These are phyloP conservation scores for Gnomoniopsis sp. DNA, from an alignment of 2,329 filamentous ascomycete genomes.

Conservation along the genomic window DNA sequence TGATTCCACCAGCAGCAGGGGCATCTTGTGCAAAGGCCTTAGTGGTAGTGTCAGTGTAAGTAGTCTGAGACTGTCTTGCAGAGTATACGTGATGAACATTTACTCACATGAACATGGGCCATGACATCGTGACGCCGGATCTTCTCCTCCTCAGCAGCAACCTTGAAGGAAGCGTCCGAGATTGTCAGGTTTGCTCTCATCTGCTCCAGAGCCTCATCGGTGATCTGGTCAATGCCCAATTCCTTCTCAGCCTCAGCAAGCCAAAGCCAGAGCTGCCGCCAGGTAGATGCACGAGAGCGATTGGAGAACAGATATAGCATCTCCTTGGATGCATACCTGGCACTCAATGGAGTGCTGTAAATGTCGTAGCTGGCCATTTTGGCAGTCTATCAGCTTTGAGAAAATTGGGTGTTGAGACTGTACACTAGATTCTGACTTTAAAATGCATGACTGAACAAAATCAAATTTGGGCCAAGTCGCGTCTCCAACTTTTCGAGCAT, in stretches of 20 bases:
- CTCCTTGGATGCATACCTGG: slow-evolving; percentile 70
- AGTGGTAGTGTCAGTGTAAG: background rate
- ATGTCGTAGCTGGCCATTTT: slow-evolving; percentile 34
- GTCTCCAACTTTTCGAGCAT: background rate
- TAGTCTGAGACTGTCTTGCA: background rate
- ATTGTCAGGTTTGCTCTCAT: slow-evolving; percentile 73
- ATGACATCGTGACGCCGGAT: slow-evolving; percentile 55
- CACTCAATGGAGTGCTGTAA: slow-evolving; percentile 66
- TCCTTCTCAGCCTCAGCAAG: slow-evolving; percentile 81
- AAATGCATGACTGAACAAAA: background rate
- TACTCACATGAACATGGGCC: slow-evolving; percentile 39
- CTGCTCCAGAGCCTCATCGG: slow-evolving; percentile 69
- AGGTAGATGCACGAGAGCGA: slow-evolving; percentile 70
- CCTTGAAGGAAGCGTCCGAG: slow-evolving; percentile 73
- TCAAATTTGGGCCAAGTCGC: background rate
- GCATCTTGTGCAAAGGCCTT: slow-evolving; percentile 71
- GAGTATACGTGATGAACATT: background rate
- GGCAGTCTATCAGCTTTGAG: background rate
- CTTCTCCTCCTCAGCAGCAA: slow-evolving; percentile 75
- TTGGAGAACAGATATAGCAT: slow-evolving; percentile 80
- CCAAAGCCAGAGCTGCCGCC: slow-evolving; percentile 82
- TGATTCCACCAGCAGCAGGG: slow-evolving; percentile 76
- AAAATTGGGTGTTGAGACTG: background rate
- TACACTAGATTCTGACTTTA: too few species aligned
- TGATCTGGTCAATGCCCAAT: slow-evolving; percentile 70